Evolutionary conservation across 768 basidiomycete genomes (phyloP), one percentile per base, ranked within the genome.

Genomic region (Floccularia luteovirens): DNA sequence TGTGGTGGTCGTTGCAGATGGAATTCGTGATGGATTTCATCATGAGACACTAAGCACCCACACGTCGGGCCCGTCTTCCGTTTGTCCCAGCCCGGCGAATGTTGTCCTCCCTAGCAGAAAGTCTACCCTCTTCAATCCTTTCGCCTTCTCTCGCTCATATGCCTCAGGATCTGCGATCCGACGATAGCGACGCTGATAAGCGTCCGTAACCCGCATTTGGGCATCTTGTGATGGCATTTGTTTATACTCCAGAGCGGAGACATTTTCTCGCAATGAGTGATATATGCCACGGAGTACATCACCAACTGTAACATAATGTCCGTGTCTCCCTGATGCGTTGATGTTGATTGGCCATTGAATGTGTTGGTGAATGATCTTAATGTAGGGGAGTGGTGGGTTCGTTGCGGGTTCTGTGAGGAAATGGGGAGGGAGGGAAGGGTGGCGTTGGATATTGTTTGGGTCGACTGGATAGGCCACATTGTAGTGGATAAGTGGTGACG

Each of bases 61-160:
- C 3, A 59, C 55, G 19, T 61, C 56, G 4, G 62, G 59, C 2
- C 57, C 48, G 35, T 52, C 53, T 37, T 53, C 48, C 36, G 57
- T 53, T 20, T 43, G 53, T 2, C 59, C 62, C 24, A 76, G 42
- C 19, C 74, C 74, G 50, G 52, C 53, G 51, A 75, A 73, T 17
- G 45, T 48, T 11, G 55, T 63, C 13, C 53, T 57, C 27, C 56
- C 63, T 36, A 60, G 53, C 35, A 81, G 54, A 48, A 75, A 78
- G 53, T 81, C 78, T 0, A 80, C 64, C 36, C 74, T 56, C 53
- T 70, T 75, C 14, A 79, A 47, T 0, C 74, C 75, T 49, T 70
- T 70, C 8, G 47, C 47, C 44, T 62, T 58, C 53, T 78, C 75
- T 20, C 53, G 48, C 23, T 59, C 62, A 19, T 57, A 58, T 1